Percentiles rank a stretch among this genome's conserved stretches.
phyloP scores from a whole-genome alignment of 2,329 filamentous ascomycete species.

The Fusarium odoratissimum region DNA sequence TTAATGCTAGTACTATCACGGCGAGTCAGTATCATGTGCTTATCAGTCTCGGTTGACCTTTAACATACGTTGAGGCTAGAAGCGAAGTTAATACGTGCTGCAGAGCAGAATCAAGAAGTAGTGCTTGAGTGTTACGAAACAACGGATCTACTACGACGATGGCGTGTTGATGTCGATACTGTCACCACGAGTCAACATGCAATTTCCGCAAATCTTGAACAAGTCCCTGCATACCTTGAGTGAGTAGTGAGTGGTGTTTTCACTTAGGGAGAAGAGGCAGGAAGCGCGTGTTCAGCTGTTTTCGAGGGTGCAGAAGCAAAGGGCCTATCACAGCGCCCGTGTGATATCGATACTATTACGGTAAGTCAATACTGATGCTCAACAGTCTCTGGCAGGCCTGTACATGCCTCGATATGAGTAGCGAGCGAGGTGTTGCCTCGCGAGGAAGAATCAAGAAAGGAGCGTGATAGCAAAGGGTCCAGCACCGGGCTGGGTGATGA shows the following conservation, averaged over 20 bases:
- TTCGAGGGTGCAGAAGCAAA: background rate
- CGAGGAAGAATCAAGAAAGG: background rate
- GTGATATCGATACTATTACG: background rate
- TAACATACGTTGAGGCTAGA: background rate
- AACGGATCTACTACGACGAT: background rate
- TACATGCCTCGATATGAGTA: background rate
- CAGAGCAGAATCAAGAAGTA: background rate
- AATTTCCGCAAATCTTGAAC: background rate
- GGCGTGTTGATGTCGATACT: background rate
- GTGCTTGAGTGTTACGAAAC: background rate
- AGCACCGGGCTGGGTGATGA: background rate
- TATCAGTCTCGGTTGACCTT: background rate
- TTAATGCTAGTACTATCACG: background rate
- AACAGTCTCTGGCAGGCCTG: background rate
- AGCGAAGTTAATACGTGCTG: background rate
- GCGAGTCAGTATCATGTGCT: background rate
- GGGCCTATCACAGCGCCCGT: background rate
- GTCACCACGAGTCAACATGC: background rate
- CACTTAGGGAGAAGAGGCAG: background rate
- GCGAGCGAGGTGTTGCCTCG: background rate
- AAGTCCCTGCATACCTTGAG: background rate
- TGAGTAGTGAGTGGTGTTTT: background rate
- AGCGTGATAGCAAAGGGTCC: background rate
- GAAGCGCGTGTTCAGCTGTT: background rate
- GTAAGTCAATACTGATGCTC: background rate